These are phyloP conservation scores for Arthroderma sp. DNA, from an alignment of 2,329 filamentous ascomycete species.

Conservation along the genomic window DNA sequence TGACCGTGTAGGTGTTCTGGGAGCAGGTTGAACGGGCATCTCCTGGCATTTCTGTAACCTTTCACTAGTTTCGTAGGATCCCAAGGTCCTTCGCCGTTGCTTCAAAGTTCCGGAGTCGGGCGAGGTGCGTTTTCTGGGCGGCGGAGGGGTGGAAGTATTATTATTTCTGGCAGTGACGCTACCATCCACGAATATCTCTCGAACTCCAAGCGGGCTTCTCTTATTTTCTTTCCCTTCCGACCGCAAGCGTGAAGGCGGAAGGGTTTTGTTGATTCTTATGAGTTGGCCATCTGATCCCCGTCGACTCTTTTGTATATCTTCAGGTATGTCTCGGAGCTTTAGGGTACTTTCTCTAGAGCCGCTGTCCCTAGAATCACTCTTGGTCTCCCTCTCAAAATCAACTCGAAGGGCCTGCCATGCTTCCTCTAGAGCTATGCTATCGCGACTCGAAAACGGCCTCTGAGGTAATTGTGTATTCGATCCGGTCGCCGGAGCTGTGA, in stretches of 20 bases:
- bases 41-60: slow-evolving; percentile 22
- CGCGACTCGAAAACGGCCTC: slow-evolving; percentile 64
- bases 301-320: background rate
- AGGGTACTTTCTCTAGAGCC: background rate
- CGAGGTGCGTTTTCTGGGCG: background rate
- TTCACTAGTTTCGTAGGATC: background rate
- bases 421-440: slow-evolving; percentile 68
- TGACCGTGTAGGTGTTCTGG: slow-evolving; percentile 21
- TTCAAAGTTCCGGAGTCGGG: background rate
- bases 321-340: background rate
- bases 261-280: background rate
- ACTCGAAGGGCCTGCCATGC: slow-evolving; percentile 55
- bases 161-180: background rate
- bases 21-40: slow-evolving; percentile 22
- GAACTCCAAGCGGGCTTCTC: background rate
- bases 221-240: slow-evolving; percentile 11
- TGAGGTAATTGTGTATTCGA: slow-evolving; percentile 48
- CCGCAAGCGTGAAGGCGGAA: background rate
- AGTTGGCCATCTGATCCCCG: background rate
- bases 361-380: slow-evolving; percentile 12
- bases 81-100: background rate
- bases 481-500: slow-evolving; percentile 41
- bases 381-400: slow-evolving; percentile 5
- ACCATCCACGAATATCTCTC: background rate
- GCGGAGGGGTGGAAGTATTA: background rate